phyloP scores from a whole-genome alignment of 768 basidiomycete species.

The Hygrophorus pudorinus region DNA sequence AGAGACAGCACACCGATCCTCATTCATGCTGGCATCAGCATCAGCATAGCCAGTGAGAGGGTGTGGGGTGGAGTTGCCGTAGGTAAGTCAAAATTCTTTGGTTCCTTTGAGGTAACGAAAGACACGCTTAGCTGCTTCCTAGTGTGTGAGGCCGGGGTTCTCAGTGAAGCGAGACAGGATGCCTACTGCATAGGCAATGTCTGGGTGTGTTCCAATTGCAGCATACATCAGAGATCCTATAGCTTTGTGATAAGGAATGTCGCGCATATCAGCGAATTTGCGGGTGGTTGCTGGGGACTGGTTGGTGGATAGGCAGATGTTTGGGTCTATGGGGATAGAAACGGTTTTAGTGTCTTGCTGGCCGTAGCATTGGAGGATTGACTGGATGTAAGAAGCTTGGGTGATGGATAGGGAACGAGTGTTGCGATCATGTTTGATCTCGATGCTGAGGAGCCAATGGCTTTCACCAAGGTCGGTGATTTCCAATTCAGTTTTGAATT shows the following conservation, averaged over 20 bases:
- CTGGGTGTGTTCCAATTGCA: conserved; percentile 16
- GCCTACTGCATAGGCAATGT: conserved; percentile 17
- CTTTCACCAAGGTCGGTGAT: conserved; percentile 13
- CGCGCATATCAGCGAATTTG: conserved; percentile 7
- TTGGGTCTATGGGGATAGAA: conserved; percentile 11
- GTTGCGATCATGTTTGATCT: conserved; percentile 9
- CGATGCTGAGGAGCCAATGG: conserved; percentile 12
- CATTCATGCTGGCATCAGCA: conserved; percentile 14
- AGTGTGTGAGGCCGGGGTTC: conserved; percentile 20
- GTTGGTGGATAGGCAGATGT: conserved; percentile 4
- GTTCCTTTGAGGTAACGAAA: conserved; percentile 13
- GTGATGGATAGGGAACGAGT: conserved; percentile 16
- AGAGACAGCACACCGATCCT: conserved; percentile 19
- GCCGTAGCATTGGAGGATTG: conserved; percentile 12
- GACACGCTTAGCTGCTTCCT: conserved; percentile 11
- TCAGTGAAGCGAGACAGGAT: conserved; percentile 17
- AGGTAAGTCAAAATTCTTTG: conserved; percentile 7
- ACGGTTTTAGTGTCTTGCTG: conserved; percentile 13
- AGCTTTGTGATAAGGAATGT: conserved; percentile 8
- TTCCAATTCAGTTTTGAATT: conserved; percentile 14
- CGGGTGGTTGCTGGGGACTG: conserved; percentile 9
- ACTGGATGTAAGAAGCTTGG: conserved; percentile 21
- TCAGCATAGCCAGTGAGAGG: conserved; percentile 15
- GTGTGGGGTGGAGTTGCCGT: conserved; percentile 1
- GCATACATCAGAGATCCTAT: conserved; percentile 19